Percentiles rank a stretch among this genome's conserved stretches.
Evolutionary conservation across 768 basidiomycete genomes (phyloP).

Genomic region (Panaeolus papilionaceus): DNA sequence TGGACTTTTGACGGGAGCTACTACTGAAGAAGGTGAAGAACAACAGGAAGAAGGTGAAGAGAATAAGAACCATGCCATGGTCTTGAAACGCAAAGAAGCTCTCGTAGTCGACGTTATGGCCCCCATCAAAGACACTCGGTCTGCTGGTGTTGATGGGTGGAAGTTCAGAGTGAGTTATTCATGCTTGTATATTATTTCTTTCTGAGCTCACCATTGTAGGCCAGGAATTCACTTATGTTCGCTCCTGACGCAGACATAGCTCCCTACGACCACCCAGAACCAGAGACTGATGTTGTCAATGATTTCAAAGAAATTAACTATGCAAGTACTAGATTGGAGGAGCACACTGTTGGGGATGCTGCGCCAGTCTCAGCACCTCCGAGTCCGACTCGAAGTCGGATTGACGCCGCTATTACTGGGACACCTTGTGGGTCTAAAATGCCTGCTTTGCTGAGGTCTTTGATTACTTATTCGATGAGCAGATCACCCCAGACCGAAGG

Average conservation of each 20-base stretch:
- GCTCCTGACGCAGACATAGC: constrained; percentile 88
- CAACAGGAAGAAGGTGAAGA: constrained; percentile 28
- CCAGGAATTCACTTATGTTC: constrained; percentile 96
- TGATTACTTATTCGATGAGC: constrained; percentile 16
- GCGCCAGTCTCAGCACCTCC: constrained; percentile 65
- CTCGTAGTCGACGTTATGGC: constrained; percentile 74
- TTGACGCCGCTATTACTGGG: constrained; percentile 92
- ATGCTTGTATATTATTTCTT: background rate
- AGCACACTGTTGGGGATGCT: constrained; percentile 50
- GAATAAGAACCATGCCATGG: constrained; percentile 26
- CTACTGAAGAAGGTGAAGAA: constrained; percentile 33
- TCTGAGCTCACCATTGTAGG: constrained; percentile 46
- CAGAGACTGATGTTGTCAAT: constrained; percentile 32
- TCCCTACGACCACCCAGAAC: constrained; percentile 63
- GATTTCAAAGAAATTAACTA: constrained; percentile 73
- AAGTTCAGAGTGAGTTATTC: constrained; percentile 69
- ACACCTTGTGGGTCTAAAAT: constrained; percentile 70
- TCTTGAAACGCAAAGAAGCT: constrained; percentile 32
- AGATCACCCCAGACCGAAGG: constrained; percentile 70
- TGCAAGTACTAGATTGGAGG: constrained; percentile 83
- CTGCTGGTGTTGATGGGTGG: constrained; percentile 82
- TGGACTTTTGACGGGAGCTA: constrained; percentile 54
- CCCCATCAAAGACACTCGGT: constrained; percentile 72
- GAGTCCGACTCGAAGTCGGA: constrained; percentile 89
- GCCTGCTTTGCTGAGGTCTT: background rate